Percentiles rank a stretch among this genome's conserved stretches.
phyloP scores from a whole-genome alignment of 129 eudicot species.

The Sambucus nigra region DNA sequence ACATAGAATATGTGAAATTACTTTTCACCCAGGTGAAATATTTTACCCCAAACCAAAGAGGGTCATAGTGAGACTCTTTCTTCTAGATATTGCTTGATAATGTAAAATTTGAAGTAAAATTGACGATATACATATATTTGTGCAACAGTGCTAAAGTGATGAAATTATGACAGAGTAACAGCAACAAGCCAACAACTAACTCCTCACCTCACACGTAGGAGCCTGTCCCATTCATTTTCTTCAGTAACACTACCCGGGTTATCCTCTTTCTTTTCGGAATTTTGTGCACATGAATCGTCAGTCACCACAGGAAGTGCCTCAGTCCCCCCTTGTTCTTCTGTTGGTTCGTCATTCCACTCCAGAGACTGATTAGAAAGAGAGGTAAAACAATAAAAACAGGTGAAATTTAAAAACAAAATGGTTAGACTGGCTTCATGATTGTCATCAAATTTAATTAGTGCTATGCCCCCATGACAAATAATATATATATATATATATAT shows the following conservation, averaged over 20 bases:
- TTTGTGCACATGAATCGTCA: constrained; percentile 34
- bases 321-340: constrained; percentile 63
- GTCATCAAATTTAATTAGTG: neutral
- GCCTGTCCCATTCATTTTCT: constrained; percentile 99
- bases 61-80: neutral
- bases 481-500: too few relatives aligned
- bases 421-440: neutral
- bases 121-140: too few relatives aligned
- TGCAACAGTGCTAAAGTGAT: neutral
- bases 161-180: neutral
- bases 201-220: constrained; percentile 74
- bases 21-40: too few relatives aligned
- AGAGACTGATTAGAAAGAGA: constrained; percentile 32
- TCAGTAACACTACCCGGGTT: constrained; percentile 38
- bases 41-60: too few relatives aligned
- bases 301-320: constrained; percentile 25
- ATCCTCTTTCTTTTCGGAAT: constrained; percentile 52
- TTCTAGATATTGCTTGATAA: neutral
- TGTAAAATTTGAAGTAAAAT: neutral
- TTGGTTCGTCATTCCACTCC: constrained; percentile 86
- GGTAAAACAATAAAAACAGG: constrained; percentile 3
- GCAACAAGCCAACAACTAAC: neutral
- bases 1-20: too few relatives aligned
- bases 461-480: too few relatives aligned
- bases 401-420: constrained; percentile 8